Evolutionary conservation across 169 alveolate species (phyloP), one percentile per base, ranked within the genome.

Genomic region (Eimeria maxima): DNA sequence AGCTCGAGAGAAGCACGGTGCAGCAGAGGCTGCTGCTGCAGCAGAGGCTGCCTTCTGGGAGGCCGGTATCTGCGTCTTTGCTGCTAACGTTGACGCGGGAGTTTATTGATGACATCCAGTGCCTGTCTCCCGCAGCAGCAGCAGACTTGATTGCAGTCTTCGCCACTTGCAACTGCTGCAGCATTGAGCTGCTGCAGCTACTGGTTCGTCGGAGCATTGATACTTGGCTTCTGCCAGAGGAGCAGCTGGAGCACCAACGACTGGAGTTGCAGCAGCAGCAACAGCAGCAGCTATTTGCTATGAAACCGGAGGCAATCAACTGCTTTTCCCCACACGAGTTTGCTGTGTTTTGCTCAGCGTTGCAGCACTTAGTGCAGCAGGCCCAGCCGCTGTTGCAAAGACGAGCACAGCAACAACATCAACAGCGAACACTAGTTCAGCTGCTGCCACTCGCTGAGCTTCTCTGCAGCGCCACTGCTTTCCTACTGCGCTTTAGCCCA

Each of bases 171-270:
- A 88, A 45, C 84, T 22, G 74, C 86, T 18, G 83, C 83, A 87
- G 94, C 94, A 20, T 83, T 18, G 93, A 84, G 74, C 60, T 84
- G 93, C 78, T 57, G 78, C 93, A 84, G 93, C 80, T 83, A 57
- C 91, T 83, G 13, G 57, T 83, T 47, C 53, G 91, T n/a, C 71
- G 91, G 57, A 83, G 91, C 91, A 55, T 83, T 29, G 91, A 83
- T 50, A 53, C 91, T 4, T 83, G 91, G 91, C 38, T 83, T 18
- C 93, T 57, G 63, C 93, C 78, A 5, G 80, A 84, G 57, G 22
- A 60, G n/a, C 53, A 57, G 60, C 55, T 57, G 63, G 50, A 45
- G 53, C 73, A 27, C 22, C 93, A 84, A 63, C 74, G 74, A 74
- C 76, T 53, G 53, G 33, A 83, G 3, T 55, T 20, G 55, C 76